Conservation (phyloP, 306 rosid genomes). For the Glycine tomentella region DNA sequence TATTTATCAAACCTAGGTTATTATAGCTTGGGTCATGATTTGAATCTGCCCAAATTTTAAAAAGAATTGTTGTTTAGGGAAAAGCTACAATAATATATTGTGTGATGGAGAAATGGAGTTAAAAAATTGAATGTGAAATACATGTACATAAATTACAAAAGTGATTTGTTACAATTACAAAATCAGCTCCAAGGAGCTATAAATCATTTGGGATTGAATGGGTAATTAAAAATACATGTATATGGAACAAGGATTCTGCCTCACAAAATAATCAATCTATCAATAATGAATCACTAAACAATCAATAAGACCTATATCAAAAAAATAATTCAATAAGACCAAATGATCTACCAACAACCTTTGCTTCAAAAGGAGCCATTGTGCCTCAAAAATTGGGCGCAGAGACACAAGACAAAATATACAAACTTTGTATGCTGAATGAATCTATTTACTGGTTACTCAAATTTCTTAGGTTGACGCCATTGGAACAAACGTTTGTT, state of each 20-base stretch:
- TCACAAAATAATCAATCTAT: conserved; percentile 53
- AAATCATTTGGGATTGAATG: conserved; percentile 65
- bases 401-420: conserved; percentile 28
- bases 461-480: conserved; percentile 81
- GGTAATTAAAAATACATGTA: conserved; percentile 33
- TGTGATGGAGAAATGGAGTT: not conserved
- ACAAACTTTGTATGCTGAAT: conserved; percentile 40
- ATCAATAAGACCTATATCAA: not conserved
- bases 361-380: conserved; percentile 43
- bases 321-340: too few relatives aligned
- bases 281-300: conserved; percentile 52
- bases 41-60: too few relatives aligned
- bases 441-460: conserved; percentile 56
- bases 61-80: too few relatives aligned
- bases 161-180: conserved; percentile 47
- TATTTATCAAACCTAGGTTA: too few relatives aligned
- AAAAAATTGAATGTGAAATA: conserved; percentile 8
- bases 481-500: conserved; percentile 67
- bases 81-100: too few relatives aligned
- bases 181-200: conserved; percentile 53
- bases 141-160: conserved; percentile 48
- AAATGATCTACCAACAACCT: not conserved
- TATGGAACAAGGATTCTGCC: conserved; percentile 50
- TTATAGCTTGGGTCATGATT: not conserved
- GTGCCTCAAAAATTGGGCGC: conserved; percentile 44